Conservation (phyloP, 306 rosid species). For the Begonia masoniana region DNA sequence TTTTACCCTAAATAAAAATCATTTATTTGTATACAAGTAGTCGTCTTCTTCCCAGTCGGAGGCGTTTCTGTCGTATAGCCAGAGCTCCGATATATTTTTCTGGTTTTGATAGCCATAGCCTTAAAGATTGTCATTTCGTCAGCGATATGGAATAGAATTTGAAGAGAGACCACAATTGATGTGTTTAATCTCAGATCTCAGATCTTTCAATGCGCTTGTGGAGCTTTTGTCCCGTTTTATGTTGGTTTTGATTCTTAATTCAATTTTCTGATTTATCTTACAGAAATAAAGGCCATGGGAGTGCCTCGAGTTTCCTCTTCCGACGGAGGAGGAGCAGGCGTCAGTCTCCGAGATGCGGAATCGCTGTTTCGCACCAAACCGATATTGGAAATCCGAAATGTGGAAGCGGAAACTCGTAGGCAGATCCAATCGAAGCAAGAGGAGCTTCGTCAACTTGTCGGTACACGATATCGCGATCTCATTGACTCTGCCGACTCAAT, state of each 20-base stretch:
- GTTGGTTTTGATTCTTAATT: not conserved
- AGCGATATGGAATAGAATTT: too few species aligned
- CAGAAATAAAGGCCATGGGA: slow-evolving; percentile 13
- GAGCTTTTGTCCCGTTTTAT: not conserved
- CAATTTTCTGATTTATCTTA: not conserved
- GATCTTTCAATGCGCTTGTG: not conserved
- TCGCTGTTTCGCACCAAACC: slow-evolving; percentile 68
- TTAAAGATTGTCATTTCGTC: too few species aligned
- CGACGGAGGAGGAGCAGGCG: slow-evolving; percentile 8
- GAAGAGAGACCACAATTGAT: not conserved
- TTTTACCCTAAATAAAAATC: too few species aligned
- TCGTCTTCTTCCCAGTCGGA: too few species aligned
- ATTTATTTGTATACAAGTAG: too few species aligned
- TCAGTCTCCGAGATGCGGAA: slow-evolving; percentile 59
- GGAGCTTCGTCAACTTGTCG: slow-evolving; percentile 97
- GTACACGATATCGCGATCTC: slow-evolving; percentile 90
- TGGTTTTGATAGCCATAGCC: too few species aligned
- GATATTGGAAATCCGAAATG: slow-evolving; percentile 76
- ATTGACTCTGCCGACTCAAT: slow-evolving; percentile 96
- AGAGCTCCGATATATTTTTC: too few species aligned
- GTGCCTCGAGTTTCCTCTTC: slow-evolving; percentile 9
- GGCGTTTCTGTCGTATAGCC: too few species aligned
- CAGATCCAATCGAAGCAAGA: slow-evolving; percentile 92
- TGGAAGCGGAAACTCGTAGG: slow-evolving; percentile 46
- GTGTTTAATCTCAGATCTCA: not conserved